These are phyloP conservation scores for Pseudonectria foliicola DNA, from an alignment of 2,329 filamentous ascomycete genomes.

Conservation along the genomic window DNA sequence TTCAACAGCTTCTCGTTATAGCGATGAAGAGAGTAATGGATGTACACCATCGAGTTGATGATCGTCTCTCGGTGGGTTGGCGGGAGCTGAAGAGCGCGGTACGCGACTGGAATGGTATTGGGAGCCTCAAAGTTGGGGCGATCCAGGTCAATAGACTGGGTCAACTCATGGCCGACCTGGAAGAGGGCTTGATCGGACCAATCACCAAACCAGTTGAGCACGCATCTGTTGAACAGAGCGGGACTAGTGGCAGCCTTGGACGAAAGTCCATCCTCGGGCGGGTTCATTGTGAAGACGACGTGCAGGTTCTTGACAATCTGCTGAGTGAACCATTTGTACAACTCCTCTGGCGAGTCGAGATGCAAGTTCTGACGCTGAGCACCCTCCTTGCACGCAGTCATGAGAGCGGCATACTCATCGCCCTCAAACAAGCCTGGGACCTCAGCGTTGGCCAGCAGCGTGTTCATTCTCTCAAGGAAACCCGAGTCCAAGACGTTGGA, in stretches of 20 bases:
- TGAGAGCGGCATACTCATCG: slow-evolving; percentile 96
- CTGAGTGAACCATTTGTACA: slow-evolving; percentile 99
- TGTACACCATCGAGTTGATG: slow-evolving; percentile 97
- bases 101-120: slow-evolving; percentile 88
- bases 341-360: slow-evolving; percentile 93
- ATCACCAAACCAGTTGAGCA: slow-evolving; percentile 99
- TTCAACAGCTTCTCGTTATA: slow-evolving; percentile 85
- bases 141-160: slow-evolving; percentile 92
- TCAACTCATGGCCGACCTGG: slow-evolving; percentile 94
- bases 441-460: slow-evolving; percentile 95
- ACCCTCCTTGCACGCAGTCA: slow-evolving; percentile 98
- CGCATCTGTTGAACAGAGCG: slow-evolving; percentile 97
- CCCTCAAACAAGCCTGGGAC: slow-evolving; percentile 97
- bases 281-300: slow-evolving; percentile 99
- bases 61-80: slow-evolving; percentile 87
- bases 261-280: slow-evolving; percentile 86
- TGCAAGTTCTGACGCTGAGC: slow-evolving; percentile 92
- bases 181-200: slow-evolving; percentile 99
- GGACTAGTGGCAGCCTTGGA: slow-evolving; percentile 97
- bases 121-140: slow-evolving; percentile 78
- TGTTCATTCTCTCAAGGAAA: slow-evolving; percentile 99
- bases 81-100: slow-evolving; percentile 75
- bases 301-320: slow-evolving; percentile 99
- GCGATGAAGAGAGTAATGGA: slow-evolving; percentile 86
- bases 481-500: slow-evolving; percentile 97